Conservation (phyloP, 192 early-diverging fungal genomes). For the Polychytrium aggregatum region DNA sequence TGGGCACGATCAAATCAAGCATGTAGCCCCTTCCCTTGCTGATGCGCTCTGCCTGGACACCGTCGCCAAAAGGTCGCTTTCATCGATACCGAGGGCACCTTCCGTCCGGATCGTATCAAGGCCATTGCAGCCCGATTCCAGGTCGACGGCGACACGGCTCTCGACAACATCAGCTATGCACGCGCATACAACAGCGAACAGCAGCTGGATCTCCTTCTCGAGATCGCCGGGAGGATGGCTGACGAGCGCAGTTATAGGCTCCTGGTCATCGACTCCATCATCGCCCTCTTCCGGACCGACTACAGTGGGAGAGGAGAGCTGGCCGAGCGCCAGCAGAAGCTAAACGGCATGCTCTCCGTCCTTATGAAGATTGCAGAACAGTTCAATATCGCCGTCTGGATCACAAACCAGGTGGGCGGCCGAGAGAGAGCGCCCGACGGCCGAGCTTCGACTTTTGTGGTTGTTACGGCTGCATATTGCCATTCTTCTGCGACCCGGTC, state of each 20-base stretch:
- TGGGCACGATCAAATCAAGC: no score
- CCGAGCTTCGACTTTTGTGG: not conserved
- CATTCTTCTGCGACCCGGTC: no score
- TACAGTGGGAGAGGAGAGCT: constrained; percentile 78
- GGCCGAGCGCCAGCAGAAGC: constrained; percentile 72
- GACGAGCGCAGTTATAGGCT: constrained; percentile 26
- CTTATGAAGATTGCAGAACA: constrained; percentile 70
- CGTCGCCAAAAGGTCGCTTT: constrained; percentile 42
- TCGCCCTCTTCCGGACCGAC: constrained; percentile 72
- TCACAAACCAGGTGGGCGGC: constrained; percentile 55
- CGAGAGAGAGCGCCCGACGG: not conserved
- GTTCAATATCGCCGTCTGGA: constrained; percentile 71
- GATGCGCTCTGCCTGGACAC: no score
- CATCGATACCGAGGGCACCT: constrained; percentile 63
- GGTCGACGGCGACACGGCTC: constrained; percentile 36
- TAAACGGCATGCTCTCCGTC: constrained; percentile 61
- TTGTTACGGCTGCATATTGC: no score
- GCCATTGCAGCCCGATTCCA: constrained; percentile 63
- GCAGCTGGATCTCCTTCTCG: constrained; percentile 68
- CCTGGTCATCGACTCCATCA: constrained; percentile 65
- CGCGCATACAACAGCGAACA: constrained; percentile 77
- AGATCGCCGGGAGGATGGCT: constrained; percentile 59
- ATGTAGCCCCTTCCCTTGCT: no score
- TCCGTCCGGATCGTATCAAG: constrained; percentile 68
- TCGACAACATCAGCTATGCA: constrained; percentile 71